phyloP scores from a whole-genome alignment of 768 basidiomycete genomes.

The Rubroboletus satanas region DNA sequence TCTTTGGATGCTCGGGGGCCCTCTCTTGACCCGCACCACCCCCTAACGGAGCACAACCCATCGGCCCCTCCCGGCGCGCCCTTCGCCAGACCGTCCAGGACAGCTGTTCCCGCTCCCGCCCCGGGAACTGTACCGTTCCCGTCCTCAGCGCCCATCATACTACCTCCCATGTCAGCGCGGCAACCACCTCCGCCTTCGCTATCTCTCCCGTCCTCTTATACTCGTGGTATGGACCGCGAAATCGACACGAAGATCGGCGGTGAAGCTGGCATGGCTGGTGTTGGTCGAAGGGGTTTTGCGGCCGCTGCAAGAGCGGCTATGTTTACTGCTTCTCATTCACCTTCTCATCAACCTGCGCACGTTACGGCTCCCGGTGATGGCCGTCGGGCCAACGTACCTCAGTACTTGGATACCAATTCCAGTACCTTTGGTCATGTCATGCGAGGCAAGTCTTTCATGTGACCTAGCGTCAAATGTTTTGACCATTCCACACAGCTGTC shows the following conservation, averaged over 20 bases:
- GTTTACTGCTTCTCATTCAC: slow-evolving; percentile 30
- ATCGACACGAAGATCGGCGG: slow-evolving; percentile 73
- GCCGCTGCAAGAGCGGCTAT: slow-evolving; percentile 68
- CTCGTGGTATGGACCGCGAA: slow-evolving; percentile 26
- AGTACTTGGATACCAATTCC: slow-evolving; percentile 45
- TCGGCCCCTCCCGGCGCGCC: background rate
- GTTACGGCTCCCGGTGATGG: slow-evolving; percentile 4
- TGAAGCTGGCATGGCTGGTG: slow-evolving; percentile 86
- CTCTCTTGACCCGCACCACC: slow-evolving; percentile 10
- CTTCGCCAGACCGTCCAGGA: slow-evolving; percentile 8
- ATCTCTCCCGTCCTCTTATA: slow-evolving; percentile 4
- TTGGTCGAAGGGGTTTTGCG: slow-evolving; percentile 77
- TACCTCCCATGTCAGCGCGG: slow-evolving; percentile 11
- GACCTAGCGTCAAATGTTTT: background rate
- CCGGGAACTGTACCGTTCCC: slow-evolving; percentile 16
- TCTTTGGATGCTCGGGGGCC: slow-evolving; percentile 15
- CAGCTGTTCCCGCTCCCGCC: slow-evolving; percentile 8
- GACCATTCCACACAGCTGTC: slow-evolving; percentile 21
- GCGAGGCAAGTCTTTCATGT: slow-evolving; percentile 27
- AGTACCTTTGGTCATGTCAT: slow-evolving; percentile 27
- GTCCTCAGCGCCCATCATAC: slow-evolving; percentile 2
- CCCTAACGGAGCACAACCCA: slow-evolving; percentile 1
- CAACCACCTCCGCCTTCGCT: slow-evolving; percentile 18
- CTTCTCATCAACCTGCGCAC: slow-evolving; percentile 4
- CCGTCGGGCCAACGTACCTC: slow-evolving; percentile 37